phyloP scores from a whole-genome alignment of 2,329 filamentous ascomycete species.

The Westerdykella ornata region DNA sequence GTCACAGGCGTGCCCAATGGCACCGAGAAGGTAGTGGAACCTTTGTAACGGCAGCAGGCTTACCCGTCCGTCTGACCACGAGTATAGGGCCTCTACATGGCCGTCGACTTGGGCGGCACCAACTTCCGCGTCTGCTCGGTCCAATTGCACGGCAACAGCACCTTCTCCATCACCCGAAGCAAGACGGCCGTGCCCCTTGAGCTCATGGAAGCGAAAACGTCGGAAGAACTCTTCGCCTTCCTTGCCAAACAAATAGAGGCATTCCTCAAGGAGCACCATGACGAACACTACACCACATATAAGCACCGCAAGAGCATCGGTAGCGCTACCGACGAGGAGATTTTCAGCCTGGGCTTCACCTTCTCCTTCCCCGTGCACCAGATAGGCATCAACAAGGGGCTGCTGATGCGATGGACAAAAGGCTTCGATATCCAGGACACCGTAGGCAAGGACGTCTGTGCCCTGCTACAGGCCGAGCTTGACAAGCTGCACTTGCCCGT shows the following conservation, averaged over 20 bases:
- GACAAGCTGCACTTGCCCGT: constrained; percentile 81
- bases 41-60: constrained; percentile 69
- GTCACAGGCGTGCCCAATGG: constrained; percentile 94
- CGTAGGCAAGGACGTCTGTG: constrained; percentile 89
- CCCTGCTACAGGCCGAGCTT: constrained; percentile 80
- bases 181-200: constrained; percentile 87
- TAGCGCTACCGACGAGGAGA: constrained; percentile 60
- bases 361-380: constrained; percentile 97
- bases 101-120: constrained; percentile 94
- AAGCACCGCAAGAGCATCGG: constrained; percentile 57
- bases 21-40: constrained; percentile 72
- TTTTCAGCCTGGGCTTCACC: constrained; percentile 95
- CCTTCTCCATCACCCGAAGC: constrained; percentile 85
- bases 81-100: constrained; percentile 81
- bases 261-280: constrained; percentile 82
- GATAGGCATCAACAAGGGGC: constrained; percentile 88
- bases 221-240: constrained; percentile 84
- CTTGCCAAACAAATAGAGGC: constrained; percentile 84
- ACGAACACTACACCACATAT: constrained; percentile 73
- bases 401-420: constrained; percentile 95
- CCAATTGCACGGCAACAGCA: constrained; percentile 85
- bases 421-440: constrained; percentile 96
- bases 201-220: constrained; percentile 82
- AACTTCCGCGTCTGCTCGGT: constrained; percentile 98
- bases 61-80: constrained; percentile 83